Evolutionary conservation across 805 yeast genomes (phyloP), one percentile per base, ranked within the genome.

Genomic region (Tetrapisispora fleetii): DNA sequence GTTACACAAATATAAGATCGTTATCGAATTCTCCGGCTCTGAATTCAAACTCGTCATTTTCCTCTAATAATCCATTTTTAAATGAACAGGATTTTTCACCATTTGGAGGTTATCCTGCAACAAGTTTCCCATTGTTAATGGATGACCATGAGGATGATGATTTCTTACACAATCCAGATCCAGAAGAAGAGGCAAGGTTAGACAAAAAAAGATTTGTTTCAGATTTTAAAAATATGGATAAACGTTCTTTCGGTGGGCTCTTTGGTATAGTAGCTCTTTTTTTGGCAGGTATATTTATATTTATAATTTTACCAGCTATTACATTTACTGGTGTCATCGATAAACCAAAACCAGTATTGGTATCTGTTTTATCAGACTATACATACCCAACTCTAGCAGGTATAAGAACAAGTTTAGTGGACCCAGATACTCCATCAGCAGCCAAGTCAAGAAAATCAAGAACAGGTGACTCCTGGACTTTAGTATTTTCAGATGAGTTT

Each of bases 101-200:
- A 2, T 91, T 91, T 69, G 99, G 98, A 46, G 98, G 98, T 14
- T 91, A 87, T 67, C 99, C 99, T 0, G 95, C 96, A 8, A 75
- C 89, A n/a, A 81, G 88, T 5, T 91, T 93, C 70, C 99, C 99
- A 1, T 70, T 91, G 49, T 83, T 79, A 57, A 81, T 93, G 54
- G 96, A 91, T 52, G 98, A 91, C 58, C 86, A 87, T 67, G 99
- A 91, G 67, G 83, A 85, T 8, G 99, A 91, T 68, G 99, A 91
- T 67, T 90, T 88, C 62, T 64, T 93, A 54, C 98, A 91, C 67
- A 93, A 91, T 67, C 98, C 98, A 2, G 96, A 91, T 65, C 96
- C 96, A 10, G 83, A 89, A 36, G 85, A 81, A 41, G 99, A 93
- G 63, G 96, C 95, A 22, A 79, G 82, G 50, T 80, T 83, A 58